phyloP scores from a whole-genome alignment of 23 red algal species.

The Agarophyton chilense region DNA sequence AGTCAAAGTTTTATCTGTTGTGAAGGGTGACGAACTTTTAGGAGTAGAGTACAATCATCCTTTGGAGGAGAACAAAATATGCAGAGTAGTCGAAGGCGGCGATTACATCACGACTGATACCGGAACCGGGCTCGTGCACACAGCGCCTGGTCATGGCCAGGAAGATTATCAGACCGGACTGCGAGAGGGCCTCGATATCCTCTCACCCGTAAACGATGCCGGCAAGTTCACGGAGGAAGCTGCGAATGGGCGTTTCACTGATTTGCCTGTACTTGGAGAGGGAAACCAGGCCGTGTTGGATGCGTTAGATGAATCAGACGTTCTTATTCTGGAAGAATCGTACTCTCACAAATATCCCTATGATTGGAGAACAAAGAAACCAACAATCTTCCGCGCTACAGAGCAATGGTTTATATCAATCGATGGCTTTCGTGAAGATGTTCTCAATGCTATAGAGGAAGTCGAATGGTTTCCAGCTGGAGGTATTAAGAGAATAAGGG shows the following conservation, averaged over 20 bases:
- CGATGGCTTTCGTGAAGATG: conserved; percentile 79
- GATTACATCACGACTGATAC: conserved; percentile 97
- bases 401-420: conserved; percentile 99
- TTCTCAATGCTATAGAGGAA: conserved; percentile 71
- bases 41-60: conserved; percentile 85
- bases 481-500: conserved; percentile 78
- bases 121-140: conserved; percentile 98
- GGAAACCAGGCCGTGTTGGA: conserved; percentile 82
- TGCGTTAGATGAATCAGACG: conserved; percentile 24
- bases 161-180: conserved; percentile 94
- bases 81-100: conserved; percentile 84
- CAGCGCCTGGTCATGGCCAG: conserved; percentile 95
- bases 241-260: conserved; percentile 73
- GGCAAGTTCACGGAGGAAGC: conserved; percentile 93
- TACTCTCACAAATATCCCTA: conserved; percentile 99
- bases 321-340: conserved; percentile 84
- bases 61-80: conserved; percentile 47
- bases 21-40: conserved; percentile 70
- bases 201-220: conserved; percentile 89
- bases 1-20: conserved; percentile 16
- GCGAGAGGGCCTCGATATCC: conserved; percentile 86
- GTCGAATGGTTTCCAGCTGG: conserved; percentile 81
- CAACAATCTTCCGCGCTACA: conserved; percentile 95
- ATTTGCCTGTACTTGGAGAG: conserved; percentile 83
- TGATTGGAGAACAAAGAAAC: conserved; percentile 98